Conservation (phyloP, 345 rosid genomes). For the Fremontodendron californicum region DNA sequence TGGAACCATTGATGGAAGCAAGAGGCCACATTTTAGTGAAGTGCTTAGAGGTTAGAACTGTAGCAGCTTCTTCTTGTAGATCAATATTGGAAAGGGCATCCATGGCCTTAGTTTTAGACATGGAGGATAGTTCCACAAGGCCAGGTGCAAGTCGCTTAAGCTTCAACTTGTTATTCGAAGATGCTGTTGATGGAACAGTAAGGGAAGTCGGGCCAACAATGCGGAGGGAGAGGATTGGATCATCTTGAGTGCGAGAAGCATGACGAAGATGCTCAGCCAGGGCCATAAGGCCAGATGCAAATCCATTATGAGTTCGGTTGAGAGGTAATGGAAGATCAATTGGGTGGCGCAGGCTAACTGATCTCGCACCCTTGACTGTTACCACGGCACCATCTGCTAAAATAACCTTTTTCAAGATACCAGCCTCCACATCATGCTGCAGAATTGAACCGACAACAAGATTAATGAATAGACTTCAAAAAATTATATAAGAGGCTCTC, state of each 20-base stretch:
- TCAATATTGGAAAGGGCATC: conserved; percentile 36
- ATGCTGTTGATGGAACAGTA: conserved; percentile 37
- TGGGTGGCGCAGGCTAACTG: conserved; percentile 84
- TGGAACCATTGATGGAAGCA: conserved; percentile 69
- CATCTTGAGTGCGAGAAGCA: conserved; percentile 37
- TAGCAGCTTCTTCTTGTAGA: conserved; percentile 30
- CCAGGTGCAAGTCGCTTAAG: not conserved
- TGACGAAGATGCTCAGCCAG: conserved; percentile 80
- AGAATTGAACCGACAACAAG: conserved; percentile 14
- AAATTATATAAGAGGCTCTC: too few relatives aligned
- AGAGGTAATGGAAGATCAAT: conserved; percentile 78
- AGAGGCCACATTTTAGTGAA: conserved; percentile 88
- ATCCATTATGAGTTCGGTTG: conserved; percentile 44
- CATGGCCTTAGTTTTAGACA: conserved; percentile 15
- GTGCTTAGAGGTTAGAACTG: conserved; percentile 63
- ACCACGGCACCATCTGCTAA: conserved; percentile 93
- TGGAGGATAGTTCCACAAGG: not conserved
- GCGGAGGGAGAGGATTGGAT: conserved; percentile 70
- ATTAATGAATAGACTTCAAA: not conserved
- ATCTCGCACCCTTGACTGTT: conserved; percentile 87
- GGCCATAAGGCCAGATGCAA: conserved; percentile 80
- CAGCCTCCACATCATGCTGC: conserved; percentile 98
- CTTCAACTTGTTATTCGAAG: conserved; percentile 47
- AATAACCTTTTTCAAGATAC: conserved; percentile 82
- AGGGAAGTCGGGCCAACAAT: conserved; percentile 90